These are phyloP conservation scores for Globisporangium iwayamae DNA, from an alignment of 352 stramenopile species.

Conservation along the genomic window DNA sequence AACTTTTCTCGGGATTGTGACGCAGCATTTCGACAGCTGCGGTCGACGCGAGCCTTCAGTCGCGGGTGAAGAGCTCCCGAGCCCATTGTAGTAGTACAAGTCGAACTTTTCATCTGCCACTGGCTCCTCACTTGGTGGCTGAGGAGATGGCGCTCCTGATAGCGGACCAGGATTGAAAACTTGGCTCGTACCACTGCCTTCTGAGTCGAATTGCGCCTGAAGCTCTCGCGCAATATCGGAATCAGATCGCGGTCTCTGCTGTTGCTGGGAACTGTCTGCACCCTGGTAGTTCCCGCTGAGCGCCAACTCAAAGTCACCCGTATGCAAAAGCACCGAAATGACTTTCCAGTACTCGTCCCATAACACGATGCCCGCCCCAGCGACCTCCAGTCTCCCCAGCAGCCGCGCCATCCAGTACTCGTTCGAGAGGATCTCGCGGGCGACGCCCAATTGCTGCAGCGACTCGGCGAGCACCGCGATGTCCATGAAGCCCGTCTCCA, in stretches of 20 bases:
- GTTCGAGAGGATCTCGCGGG: slow-evolving; percentile 39
- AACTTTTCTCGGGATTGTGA: slow-evolving; percentile 28
- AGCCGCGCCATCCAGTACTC: slow-evolving; percentile 69
- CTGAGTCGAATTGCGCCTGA: slow-evolving; percentile 73
- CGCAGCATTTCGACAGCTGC: slow-evolving; percentile 37
- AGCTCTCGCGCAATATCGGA: slow-evolving; percentile 67
- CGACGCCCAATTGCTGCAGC: slow-evolving; percentile 64
- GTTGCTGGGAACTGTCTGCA: neutral
- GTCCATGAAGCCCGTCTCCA: slow-evolving; percentile 87
- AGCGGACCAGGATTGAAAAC: neutral
- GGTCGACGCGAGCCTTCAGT: slow-evolving; percentile 19
- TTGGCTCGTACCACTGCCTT: slow-evolving; percentile 19
- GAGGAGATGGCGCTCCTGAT: neutral
- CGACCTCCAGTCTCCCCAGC: slow-evolving; percentile 52
- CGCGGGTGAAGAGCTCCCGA: slow-evolving; percentile 12
- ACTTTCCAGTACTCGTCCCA: slow-evolving; percentile 93
- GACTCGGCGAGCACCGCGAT: slow-evolving; percentile 54
- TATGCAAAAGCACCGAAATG: slow-evolving; percentile 73
- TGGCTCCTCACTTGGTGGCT: neutral
- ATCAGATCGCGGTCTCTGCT: slow-evolving; percentile 45
- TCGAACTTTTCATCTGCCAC: slow-evolving; percentile 21
- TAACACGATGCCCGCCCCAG: slow-evolving; percentile 85
- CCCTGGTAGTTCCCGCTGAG: slow-evolving; percentile 44
- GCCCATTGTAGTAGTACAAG: slow-evolving; percentile 48
- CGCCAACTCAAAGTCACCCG: slow-evolving; percentile 60